Conservation (phyloP, 768 basidiomycete species). For the Mycena haematopus region DNA sequence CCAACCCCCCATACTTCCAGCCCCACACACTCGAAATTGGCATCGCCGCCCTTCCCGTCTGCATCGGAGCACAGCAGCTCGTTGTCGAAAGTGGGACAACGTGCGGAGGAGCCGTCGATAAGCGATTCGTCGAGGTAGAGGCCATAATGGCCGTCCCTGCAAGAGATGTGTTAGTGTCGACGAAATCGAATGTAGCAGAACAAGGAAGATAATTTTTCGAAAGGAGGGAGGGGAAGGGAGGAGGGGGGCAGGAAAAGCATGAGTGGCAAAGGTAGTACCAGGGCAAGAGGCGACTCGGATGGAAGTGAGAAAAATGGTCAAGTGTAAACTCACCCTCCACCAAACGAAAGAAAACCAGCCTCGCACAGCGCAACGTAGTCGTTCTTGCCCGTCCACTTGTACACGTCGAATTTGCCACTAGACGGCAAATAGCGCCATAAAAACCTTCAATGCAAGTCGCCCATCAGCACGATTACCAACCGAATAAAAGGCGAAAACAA, state of each 20-base stretch:
- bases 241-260: too few relatives aligned
- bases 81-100: conserved; percentile 88
- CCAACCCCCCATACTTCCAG: conserved; percentile 91
- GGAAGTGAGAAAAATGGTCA: neutral
- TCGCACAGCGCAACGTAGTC: conserved; percentile 91
- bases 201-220: conserved; percentile 1
- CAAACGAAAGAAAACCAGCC: conserved; percentile 80
- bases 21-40: conserved; percentile 88
- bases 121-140: conserved; percentile 87
- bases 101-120: conserved; percentile 82
- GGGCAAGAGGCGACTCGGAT: too few relatives aligned
- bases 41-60: conserved; percentile 51
- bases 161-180: conserved; percentile 10
- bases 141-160: conserved; percentile 88
- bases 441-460: conserved; percentile 55
- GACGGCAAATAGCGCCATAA: conserved; percentile 65
- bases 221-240: too few relatives aligned
- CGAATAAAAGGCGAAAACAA: conserved; percentile 14
- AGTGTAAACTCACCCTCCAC: conserved; percentile 76
- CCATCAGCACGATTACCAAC: too few relatives aligned
- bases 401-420: conserved; percentile 60
- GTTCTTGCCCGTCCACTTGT: conserved; percentile 87
- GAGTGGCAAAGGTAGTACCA: too few relatives aligned
- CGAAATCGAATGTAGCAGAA: neutral
- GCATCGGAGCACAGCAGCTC: conserved; percentile 74